Conservation (phyloP, 2,329 filamentous ascomycete genomes). For the Aspergillus persii region DNA sequence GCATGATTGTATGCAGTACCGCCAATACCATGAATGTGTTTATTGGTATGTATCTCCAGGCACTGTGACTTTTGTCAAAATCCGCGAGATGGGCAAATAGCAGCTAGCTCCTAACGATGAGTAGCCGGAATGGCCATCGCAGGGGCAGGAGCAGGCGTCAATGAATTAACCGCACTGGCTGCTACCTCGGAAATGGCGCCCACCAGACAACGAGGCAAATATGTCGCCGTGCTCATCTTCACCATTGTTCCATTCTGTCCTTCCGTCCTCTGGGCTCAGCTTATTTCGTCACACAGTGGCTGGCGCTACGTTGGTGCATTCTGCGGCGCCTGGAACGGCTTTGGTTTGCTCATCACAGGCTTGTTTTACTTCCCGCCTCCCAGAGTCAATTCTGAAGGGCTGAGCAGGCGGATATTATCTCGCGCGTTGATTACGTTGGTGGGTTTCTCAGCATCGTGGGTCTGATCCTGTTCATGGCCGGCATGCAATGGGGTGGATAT, state of each 20-base stretch:
- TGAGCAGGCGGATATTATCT: conserved; percentile 42
- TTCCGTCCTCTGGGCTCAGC: conserved; percentile 60
- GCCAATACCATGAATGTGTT: conserved; percentile 60
- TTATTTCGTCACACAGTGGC: conserved; percentile 47
- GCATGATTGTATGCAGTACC: conserved; percentile 59
- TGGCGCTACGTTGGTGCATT: conserved; percentile 47
- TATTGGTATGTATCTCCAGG: conserved; percentile 50
- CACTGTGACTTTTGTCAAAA: not conserved
- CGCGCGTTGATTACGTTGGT: conserved; percentile 52
- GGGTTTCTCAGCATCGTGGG: conserved; percentile 49
- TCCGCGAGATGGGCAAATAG: not conserved
- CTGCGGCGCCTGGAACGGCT: conserved; percentile 42
- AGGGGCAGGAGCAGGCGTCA: conserved; percentile 65
- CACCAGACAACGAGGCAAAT: conserved; percentile 61
- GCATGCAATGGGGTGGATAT: conserved; percentile 53
- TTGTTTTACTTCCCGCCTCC: conserved; percentile 49
- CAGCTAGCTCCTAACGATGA: not conserved
- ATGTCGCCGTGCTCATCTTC: conserved; percentile 60
- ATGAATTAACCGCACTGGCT: conserved; percentile 66
- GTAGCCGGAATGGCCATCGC: conserved; percentile 57
- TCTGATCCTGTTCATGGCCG: conserved; percentile 49
- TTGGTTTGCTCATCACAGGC: conserved; percentile 42
- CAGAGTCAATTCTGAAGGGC: conserved; percentile 39
- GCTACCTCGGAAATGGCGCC: conserved; percentile 68
- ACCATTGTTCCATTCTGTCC: conserved; percentile 63